Evolutionary conservation across 176 grass and related monocot genomes (phyloP).

Genomic region (Ensete ventricosum): DNA sequence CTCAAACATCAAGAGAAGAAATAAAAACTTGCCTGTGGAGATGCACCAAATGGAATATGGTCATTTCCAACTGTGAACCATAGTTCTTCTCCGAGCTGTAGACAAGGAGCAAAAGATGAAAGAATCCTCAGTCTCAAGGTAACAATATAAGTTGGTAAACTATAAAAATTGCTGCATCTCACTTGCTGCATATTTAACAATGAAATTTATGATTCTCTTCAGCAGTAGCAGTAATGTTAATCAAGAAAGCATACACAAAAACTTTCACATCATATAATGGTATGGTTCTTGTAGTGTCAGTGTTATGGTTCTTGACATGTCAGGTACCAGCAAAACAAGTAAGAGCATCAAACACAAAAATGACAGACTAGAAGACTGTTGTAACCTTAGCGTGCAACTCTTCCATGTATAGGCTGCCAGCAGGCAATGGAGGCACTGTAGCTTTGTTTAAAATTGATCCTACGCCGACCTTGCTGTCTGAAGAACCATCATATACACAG

Average conservation of each 20-base stretch:
- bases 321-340: background rate
- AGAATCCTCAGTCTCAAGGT: background rate
- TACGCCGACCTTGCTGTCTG: constrained; percentile 83
- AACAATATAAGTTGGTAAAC: background rate
- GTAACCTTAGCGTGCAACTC: constrained; percentile 82
- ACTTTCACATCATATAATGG: background rate
- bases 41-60: constrained; percentile 92
- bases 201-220: background rate
- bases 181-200: background rate
- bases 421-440: constrained; percentile 56
- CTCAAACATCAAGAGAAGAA: background rate
- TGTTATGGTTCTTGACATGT: background rate
- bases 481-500: constrained; percentile 77
- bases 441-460: constrained; percentile 84
- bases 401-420: constrained; percentile 94
- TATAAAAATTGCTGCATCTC: background rate
- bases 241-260: background rate
- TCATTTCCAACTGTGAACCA: constrained; percentile 81
- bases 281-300: background rate
- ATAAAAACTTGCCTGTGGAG: constrained; percentile 50
- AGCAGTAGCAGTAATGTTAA: background rate
- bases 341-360: background rate
- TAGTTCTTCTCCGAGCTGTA: constrained; percentile 91
- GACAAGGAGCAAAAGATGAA: constrained; percentile 15
- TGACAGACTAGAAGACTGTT: background rate